Conservation (phyloP, 768 basidiomycete species). For the Kwoniella sp. region DNA sequence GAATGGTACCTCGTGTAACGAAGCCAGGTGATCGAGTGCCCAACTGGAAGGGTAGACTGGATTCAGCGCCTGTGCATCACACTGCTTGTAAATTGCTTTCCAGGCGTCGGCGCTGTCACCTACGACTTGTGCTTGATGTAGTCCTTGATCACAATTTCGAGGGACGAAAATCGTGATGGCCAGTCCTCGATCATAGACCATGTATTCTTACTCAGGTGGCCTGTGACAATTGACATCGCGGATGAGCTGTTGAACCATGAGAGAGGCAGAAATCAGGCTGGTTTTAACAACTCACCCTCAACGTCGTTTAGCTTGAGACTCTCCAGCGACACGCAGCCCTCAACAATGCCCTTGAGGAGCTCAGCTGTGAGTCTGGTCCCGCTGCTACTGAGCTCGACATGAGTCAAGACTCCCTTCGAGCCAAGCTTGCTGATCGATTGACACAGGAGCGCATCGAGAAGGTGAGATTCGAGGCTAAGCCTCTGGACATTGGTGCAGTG, state of each 20-base stretch:
- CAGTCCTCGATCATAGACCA: conserved; percentile 28
- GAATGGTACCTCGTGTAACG: conserved; percentile 24
- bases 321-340: conserved; percentile 17
- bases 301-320: conserved; percentile 17
- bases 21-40: conserved; percentile 29
- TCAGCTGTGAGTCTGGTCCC: conserved; percentile 28
- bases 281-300: conserved; percentile 19
- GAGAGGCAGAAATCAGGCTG: neutral
- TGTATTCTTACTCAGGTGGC: conserved; percentile 29
- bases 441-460: conserved; percentile 22
- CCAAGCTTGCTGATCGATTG: conserved; percentile 20
- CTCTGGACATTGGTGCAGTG: neutral
- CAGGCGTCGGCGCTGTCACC: neutral
- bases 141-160: conserved; percentile 21
- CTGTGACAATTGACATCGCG: neutral
- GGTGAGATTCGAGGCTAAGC: conserved; percentile 21
- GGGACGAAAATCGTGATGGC: conserved; percentile 17
- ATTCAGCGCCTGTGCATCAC: no score
- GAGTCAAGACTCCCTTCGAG: conserved; percentile 10
- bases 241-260: no score
- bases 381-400: conserved; percentile 23
- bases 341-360: conserved; percentile 20
- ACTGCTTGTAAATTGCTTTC: no score
- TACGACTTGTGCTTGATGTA: neutral
- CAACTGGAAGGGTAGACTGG: conserved; percentile 23